Base-by-base conservation (phyloP, 2,329 filamentous ascomycete genomes). In the Fusarium sp. region DNA sequence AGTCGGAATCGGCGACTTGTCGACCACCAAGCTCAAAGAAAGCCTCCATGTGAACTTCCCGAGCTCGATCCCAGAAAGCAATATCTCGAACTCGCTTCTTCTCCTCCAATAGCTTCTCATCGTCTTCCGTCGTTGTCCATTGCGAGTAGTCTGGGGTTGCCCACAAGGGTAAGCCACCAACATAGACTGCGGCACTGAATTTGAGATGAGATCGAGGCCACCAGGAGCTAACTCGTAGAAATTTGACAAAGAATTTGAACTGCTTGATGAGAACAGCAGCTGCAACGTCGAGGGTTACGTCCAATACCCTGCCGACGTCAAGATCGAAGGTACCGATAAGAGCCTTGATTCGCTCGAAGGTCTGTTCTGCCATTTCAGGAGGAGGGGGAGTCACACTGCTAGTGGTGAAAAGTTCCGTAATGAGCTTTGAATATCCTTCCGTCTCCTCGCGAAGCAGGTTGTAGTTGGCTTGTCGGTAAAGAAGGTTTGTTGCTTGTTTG, bases 391-490 rank as follows among this genome's bases (percentile, higher is more conserved):
- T 90, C 70, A 89, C 90, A 76, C 91, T 92, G 78, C 93, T 94
- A 2, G 93, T 97, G 13, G 94, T 96, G 82, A 98, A 99, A 38
- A 98, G 91, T 81, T 99, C 96, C 0, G 96, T 98, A 69, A 98
- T 91, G 53, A 99, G 90, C 82, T 99, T 99, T 0, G 96, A 95
- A 80, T 98, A 99, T 45, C 97, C 96, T 83, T 99, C 96, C 0
- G 94, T 94, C 83, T 99, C 96, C 84, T 99, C 96, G 50, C 96
- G 92, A 26, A 99, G 86, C 13, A 99, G 85, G 79, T 99, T 99
- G 86, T 98, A 98, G 82, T 98, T 98, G 20, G 96, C 94, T 83
- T 98, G 96, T 69, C 95, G 92, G 82, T 99, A 99, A 2, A 99
- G 88, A 9, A 96, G 87, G 77, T 98, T 97, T 13, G 96, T 99